Base-by-base conservation (phyloP, 768 basidiomycete genomes). In the Fibroporia radiculosa region DNA sequence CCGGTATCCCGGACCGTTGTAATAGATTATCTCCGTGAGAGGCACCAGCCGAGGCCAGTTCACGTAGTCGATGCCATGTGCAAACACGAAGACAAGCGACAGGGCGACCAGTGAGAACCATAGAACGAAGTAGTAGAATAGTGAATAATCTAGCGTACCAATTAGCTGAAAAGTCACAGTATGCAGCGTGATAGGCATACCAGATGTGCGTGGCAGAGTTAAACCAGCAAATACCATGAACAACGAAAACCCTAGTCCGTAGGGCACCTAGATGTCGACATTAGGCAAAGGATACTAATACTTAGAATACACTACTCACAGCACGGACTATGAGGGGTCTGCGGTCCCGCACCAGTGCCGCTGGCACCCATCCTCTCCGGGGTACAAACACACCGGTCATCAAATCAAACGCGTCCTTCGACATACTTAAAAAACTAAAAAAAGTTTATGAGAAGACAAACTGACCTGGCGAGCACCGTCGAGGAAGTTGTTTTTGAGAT, bases 401-500 rank as follows among this genome's bases (percentile, higher is more conserved):
- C 46, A 99, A 73, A 62, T 99, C 96, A 58, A 87, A 96, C 7
- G 88, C 92, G 65, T 99, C 96, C 81, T 93, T 55, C n/a, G 48
- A 35, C 44, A 19, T 38, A 20, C 4, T 42, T 20, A 42, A 28
- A 10, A 31, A 42, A 18, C n/a, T n/a, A n/a, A n/a, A n/a, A 31
- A 25, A 16, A 14, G 14, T 2, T 12, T 33, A 18, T 16, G 16
- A 36, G 22, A 26, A 44, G 19, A 25, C n/a, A 35, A 19, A 23
- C 52, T 35, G 41, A 84, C 85, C 72, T 95, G 92, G 57, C 93
- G 71, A 40, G 92, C 74, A 6, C 96, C 96, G 62, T 99, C 96
- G 51, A 96, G 86, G 66, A 90, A 90, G 59, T 95, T 98, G 70
- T 98, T 98, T 72, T 84, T 93, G 53, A 96, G 58, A 58, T 98